Base-by-base conservation (phyloP, 306 rosid species). In the Trichosanthes cucumerina region DNA sequence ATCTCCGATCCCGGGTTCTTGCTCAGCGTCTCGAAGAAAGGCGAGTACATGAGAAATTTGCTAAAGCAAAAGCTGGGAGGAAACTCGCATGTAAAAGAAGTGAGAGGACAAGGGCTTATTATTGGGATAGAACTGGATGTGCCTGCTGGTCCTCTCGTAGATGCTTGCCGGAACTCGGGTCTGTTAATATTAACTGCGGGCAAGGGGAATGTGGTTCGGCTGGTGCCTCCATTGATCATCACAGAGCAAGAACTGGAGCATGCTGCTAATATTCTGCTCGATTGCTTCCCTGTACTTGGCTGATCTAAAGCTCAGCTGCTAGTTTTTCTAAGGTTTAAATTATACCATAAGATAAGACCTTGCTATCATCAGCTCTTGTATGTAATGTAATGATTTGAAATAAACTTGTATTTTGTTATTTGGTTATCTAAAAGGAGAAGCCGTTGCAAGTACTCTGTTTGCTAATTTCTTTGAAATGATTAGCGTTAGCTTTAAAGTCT, bases 201-300 rank as follows among this genome's bases (percentile, higher is more conserved):
- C 39, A 89, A 91, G 80, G 98, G 97, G 21, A 92, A 90, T 36
- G 87, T 94, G 21, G 88, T 92, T 52, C 86, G 98, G 87, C 70
- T 94, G 43, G 96, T 94, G n/a, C 98, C 98, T 7, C 97, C 98
- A 53, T 80, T 94, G 85, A 92, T 89, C 86, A 88, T 94, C 82
- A 80, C 92, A 4, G 91, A 90, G 82, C 86, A 88, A 76, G 98
- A 94, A 87, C 85, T 94, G 71, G 92, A 89, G 49, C 80, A 28
- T n/a, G 95, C 93, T 0, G 93, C 85, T 34, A 86, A 92, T 12
- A 86, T 92, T 81, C 62, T 94, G 77, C 70, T 7, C 81, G 85
- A 82, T 79, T 77, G 79, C 50, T 43, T 92, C 54, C 79, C 86
- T 7, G 93, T 80, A 73, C 93, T 94, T 60, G 96, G 86, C 57